These are phyloP conservation scores for Oryza longistaminata DNA, from an alignment of 176 grass and related monocot genomes.

Conservation along the genomic window DNA sequence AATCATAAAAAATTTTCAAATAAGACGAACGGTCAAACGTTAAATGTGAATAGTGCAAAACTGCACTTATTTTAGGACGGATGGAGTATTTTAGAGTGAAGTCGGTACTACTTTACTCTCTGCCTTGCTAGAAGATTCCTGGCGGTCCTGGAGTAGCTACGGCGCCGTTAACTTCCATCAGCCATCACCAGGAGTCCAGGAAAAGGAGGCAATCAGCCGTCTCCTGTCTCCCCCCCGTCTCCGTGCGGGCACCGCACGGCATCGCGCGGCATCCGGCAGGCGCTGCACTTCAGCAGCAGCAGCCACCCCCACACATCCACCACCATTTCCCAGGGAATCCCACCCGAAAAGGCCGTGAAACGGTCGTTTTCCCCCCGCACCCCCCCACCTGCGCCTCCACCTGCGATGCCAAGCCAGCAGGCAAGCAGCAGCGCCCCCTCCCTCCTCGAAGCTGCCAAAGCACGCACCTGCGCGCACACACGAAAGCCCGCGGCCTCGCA, in stretches of 20 bases:
- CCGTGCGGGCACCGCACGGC: too few relatives aligned
- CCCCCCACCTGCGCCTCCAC: neutral
- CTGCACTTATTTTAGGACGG: too few relatives aligned
- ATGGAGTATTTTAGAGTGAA: too few relatives aligned
- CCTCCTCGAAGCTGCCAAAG: constrained; percentile 3
- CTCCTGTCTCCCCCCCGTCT: too few relatives aligned
- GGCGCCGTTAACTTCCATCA: neutral
- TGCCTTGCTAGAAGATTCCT: neutral
- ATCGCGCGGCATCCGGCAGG: neutral
- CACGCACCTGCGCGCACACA: neutral
- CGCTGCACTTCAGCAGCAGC: neutral
- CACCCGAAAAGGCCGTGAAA: neutral
- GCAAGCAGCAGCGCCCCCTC: too few relatives aligned
- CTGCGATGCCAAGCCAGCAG: too few relatives aligned
- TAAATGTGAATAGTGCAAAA: too few relatives aligned
- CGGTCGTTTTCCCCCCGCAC: neutral
- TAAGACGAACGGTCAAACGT: too few relatives aligned
- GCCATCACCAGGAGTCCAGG: neutral
- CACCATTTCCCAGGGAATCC: neutral
- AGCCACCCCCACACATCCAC: neutral
- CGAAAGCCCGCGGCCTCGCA: neutral
- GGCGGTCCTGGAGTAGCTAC: neutral
- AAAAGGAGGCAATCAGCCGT: too few relatives aligned
- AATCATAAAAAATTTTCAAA: too few relatives aligned
- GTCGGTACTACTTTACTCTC: too few relatives aligned